A percentile compares a stretch with the other conserved stretches of the same genome.
Conservation (phyloP, 768 basidiomycete genomes). For the Tephrocybe sp. region DNA sequence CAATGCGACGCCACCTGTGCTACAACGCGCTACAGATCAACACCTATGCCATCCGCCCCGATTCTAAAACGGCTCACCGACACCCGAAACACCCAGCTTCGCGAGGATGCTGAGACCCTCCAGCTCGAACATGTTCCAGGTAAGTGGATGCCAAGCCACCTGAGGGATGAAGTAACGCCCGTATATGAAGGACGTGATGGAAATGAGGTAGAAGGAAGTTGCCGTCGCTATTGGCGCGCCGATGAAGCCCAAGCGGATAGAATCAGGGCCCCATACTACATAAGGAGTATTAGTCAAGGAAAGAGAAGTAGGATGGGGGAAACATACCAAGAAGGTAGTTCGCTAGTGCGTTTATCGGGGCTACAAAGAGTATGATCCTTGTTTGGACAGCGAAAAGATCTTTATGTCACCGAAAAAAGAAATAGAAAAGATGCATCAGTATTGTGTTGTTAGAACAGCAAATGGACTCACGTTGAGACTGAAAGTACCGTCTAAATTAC, state of each 20-base stretch:
- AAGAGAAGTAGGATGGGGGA: constrained; percentile 3
- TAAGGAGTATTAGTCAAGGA: background rate
- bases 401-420: constrained; percentile 20
- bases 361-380: constrained; percentile 69
- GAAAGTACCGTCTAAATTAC: constrained; percentile 10
- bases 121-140: constrained; percentile 58
- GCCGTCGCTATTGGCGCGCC: constrained; percentile 91
- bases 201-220: constrained; percentile 79
- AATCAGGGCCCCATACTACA: constrained; percentile 76
- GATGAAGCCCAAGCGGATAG: constrained; percentile 80
- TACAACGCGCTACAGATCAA: constrained; percentile 11
- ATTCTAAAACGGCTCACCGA: constrained; percentile 38
- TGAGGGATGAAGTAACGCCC: constrained; percentile 57
- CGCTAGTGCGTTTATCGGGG: constrained; percentile 79
- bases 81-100: constrained; percentile 76
- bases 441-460: no score
- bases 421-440: background rate
- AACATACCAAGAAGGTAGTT: constrained; percentile 77
- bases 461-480: constrained; percentile 7
- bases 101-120: constrained; percentile 64
- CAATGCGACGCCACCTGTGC: constrained; percentile 86
- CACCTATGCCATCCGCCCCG: background rate
- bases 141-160: constrained; percentile 82
- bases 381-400: constrained; percentile 84
- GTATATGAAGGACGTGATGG: constrained; percentile 56